Conservation (phyloP, 2,329 filamentous ascomycete species). For the Pseudogymnoascus sp. region DNA sequence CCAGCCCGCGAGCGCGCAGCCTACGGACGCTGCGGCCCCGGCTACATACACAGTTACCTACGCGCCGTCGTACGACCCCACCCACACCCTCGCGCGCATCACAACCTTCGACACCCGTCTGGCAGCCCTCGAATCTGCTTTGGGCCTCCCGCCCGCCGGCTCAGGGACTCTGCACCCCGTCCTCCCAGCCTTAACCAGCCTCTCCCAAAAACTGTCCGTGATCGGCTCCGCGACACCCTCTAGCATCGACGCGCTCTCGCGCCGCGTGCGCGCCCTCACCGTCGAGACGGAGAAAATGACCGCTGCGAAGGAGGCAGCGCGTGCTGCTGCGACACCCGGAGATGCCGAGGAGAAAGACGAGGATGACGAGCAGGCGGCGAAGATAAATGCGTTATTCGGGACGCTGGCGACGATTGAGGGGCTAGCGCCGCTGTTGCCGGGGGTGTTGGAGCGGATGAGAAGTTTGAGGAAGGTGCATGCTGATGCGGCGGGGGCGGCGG, state of each 20-base stretch:
- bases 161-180: slow-evolving; percentile 58
- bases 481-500: slow-evolving; percentile 72
- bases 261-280: slow-evolving; percentile 60
- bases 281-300: slow-evolving; percentile 66
- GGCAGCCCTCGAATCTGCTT: slow-evolving; percentile 64
- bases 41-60: slow-evolving; percentile 59
- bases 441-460: slow-evolving; percentile 74
- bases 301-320: slow-evolving; percentile 49
- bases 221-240: slow-evolving; percentile 65
- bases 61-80: slow-evolving; percentile 55
- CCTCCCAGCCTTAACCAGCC: slow-evolving; percentile 68
- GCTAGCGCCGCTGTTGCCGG: slow-evolving; percentile 74
- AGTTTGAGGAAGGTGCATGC: slow-evolving; percentile 79
- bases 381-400: slow-evolving; percentile 86
- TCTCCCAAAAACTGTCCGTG: slow-evolving; percentile 72
- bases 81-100: slow-evolving; percentile 66
- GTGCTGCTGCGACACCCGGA: slow-evolving; percentile 30
- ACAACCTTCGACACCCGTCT: slow-evolving; percentile 84
- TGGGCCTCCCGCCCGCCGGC: slow-evolving; percentile 52
- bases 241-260: slow-evolving; percentile 63
- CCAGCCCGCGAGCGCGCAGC: slow-evolving; percentile 16
- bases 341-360: slow-evolving; percentile 37
- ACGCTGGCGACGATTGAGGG: slow-evolving; percentile 82
- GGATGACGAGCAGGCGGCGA: slow-evolving; percentile 59
- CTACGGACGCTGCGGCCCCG: slow-evolving; percentile 18